Conservation (phyloP, 768 basidiomycete species). For the Leccinum obscurum region DNA sequence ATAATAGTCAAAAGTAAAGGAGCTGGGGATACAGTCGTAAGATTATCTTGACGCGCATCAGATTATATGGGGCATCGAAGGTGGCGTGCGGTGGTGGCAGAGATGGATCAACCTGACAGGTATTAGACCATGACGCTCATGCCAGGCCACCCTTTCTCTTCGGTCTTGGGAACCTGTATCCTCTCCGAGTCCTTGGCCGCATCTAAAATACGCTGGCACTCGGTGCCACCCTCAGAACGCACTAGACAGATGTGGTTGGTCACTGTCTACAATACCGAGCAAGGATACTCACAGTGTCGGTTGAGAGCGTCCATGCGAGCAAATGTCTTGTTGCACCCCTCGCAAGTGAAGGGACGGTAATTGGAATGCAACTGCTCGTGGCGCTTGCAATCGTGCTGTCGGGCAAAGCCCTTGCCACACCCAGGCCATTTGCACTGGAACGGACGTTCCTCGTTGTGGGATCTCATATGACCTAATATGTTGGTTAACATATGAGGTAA, state of each 20-base stretch:
- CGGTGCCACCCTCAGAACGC: conserved; percentile 79
- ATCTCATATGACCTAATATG: conserved; percentile 80
- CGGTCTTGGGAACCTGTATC: conserved; percentile 29
- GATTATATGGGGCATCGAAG: conserved; percentile 27
- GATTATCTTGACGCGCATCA: conserved; percentile 21
- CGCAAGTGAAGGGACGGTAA: conserved; percentile 88
- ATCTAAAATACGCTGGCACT: conserved; percentile 54
- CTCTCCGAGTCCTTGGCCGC: conserved; percentile 31
- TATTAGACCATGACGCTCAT: conserved; percentile 35
- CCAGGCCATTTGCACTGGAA: conserved; percentile 96
- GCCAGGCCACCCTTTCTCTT: conserved; percentile 34
- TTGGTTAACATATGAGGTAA: conserved; percentile 15
- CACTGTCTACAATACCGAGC: neutral
- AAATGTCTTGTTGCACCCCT: conserved; percentile 91
- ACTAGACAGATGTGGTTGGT: conserved; percentile 41
- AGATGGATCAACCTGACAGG: conserved; percentile 9
- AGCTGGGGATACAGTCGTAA: conserved; percentile 18
- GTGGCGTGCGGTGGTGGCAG: conserved; percentile 17
- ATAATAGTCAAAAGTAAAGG: conserved; percentile 25
- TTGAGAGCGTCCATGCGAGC: conserved; percentile 95
- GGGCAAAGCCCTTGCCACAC: conserved; percentile 90
- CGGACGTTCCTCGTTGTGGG: conserved; percentile 92
- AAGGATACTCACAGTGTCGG: conserved; percentile 71
- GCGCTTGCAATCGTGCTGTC: conserved; percentile 95
- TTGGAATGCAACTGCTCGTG: conserved; percentile 95